Evolutionary conservation across 306 rosid genomes (phyloP).

Genomic region (Rosa lucieae): DNA sequence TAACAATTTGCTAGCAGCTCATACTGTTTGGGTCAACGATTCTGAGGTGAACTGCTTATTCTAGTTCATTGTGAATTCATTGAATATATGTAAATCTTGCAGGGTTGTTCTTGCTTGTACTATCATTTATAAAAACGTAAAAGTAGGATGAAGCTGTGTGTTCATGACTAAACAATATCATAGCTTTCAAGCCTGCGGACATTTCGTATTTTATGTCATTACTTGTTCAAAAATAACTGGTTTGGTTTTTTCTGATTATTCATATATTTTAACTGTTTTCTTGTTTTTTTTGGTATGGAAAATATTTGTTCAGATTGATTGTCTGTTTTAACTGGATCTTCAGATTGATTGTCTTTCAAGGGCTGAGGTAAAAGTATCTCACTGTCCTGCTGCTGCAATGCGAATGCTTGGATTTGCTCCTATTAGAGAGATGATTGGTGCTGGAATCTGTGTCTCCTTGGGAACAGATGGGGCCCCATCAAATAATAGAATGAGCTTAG

Average conservation of each 20-base stretch:
- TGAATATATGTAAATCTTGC: not conserved
- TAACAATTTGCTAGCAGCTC: constrained; percentile 77
- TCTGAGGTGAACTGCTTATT: constrained; percentile 51
- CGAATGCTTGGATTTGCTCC: constrained; percentile 96
- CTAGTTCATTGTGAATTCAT: constrained; percentile 7
- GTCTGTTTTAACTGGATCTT: constrained; percentile 7
- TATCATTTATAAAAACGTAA: not conserved
- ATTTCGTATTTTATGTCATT: not conserved
- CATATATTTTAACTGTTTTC: not conserved
- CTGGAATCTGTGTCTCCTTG: constrained; percentile 80
- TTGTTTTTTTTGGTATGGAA: not conserved
- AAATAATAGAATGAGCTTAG: constrained; percentile 90
- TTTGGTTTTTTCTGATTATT: not conserved
- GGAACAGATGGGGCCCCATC: constrained; percentile 97
- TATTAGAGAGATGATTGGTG: constrained; percentile 80
- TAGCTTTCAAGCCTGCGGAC: not conserved
- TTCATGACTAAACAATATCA: not conserved
- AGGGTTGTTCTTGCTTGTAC: not conserved
- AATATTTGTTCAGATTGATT: not conserved
- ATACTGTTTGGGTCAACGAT: constrained; percentile 70
- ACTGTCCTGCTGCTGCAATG: constrained; percentile 92
- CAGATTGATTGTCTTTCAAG: constrained; percentile 74
- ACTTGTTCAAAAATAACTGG: not conserved
- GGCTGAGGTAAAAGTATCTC: constrained; percentile 81
- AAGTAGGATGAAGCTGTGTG: constrained; percentile 6